A percentile compares a stretch with the other conserved stretches of the same genome.
These are phyloP conservation scores for Nemophila menziesii DNA, from an alignment of 257 asterid species.

Conservation along the genomic window DNA sequence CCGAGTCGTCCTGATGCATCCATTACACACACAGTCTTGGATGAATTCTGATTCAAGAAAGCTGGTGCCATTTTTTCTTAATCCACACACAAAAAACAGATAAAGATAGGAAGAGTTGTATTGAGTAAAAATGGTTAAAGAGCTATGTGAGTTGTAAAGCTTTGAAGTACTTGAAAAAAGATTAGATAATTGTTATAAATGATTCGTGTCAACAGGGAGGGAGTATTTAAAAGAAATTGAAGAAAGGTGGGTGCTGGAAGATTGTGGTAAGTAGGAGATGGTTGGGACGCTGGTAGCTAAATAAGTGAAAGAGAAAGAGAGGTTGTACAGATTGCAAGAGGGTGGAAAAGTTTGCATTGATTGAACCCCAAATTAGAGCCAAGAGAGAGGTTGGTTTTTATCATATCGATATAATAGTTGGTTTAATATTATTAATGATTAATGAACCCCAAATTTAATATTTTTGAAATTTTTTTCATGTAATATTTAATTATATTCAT, in stretches of 20 bases:
- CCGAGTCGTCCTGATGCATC: conserved; percentile 76
- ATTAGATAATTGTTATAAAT: neutral
- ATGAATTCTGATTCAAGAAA: neutral
- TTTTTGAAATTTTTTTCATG: too few species aligned
- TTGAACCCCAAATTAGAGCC: neutral
- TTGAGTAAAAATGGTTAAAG: neutral
- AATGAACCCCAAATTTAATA: too few species aligned
- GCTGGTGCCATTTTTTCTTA: conserved; percentile 14
- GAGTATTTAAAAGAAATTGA: neutral
- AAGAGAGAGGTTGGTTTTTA: neutral
- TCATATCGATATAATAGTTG: neutral
- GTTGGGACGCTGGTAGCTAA: conserved; percentile 44
- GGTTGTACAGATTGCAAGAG: neutral
- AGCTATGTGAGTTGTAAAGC: neutral
- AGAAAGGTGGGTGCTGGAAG: conserved; percentile 22
- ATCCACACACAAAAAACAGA: neutral
- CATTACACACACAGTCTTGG: conserved; percentile 74
- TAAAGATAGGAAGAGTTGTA: neutral
- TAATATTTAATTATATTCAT: too few species aligned
- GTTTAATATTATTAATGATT: too few species aligned
- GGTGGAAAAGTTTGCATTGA: neutral
- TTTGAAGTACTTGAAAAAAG: neutral
- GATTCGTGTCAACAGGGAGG: conserved; percentile 5
- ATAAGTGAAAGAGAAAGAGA: neutral
- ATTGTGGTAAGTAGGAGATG: conserved; percentile 27